Conservation (phyloP, 202 grass and related monocot species). For the Zoysia matrella region DNA sequence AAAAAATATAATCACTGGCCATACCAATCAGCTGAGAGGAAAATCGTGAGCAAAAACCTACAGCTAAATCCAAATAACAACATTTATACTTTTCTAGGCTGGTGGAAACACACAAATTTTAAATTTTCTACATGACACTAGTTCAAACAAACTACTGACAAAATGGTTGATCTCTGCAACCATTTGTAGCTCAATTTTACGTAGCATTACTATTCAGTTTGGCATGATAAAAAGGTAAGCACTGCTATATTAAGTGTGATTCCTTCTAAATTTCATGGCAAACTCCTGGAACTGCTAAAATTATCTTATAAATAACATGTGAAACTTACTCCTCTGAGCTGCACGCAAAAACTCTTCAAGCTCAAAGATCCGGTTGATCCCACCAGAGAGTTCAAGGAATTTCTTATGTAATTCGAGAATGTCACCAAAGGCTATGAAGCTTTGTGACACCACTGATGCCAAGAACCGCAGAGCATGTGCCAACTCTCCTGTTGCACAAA, state of each 20-base stretch:
- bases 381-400: slow-evolving; percentile 96
- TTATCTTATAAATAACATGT: slow-evolving; percentile 26
- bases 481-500: slow-evolving; percentile 77
- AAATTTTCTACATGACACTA: slow-evolving; percentile 11
- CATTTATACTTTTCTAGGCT: not conserved
- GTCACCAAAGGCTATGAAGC: slow-evolving; percentile 96
- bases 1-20: slow-evolving; percentile 23
- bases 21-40: slow-evolving; percentile 13
- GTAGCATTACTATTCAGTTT: slow-evolving; percentile 22
- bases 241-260: slow-evolving; percentile 13
- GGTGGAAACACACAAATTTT: slow-evolving; percentile 8
- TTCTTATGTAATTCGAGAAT: slow-evolving; percentile 97
- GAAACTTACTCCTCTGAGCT: slow-evolving; percentile 73
- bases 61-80: not conserved
- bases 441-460: slow-evolving; percentile 98
- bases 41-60: slow-evolving; percentile 29
- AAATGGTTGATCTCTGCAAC: slow-evolving; percentile 10
- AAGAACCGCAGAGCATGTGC: slow-evolving; percentile 96
- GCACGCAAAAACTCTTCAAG: slow-evolving; percentile 78
- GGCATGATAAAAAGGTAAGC: slow-evolving; percentile 4
- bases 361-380: slow-evolving; percentile 94
- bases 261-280: not conserved
- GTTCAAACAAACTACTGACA: slow-evolving; percentile 6
- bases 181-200: slow-evolving; percentile 3
- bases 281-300: slow-evolving; percentile 32